Base-by-base conservation (phyloP, 768 basidiomycete genomes). In the Kondoa subrosea region DNA sequence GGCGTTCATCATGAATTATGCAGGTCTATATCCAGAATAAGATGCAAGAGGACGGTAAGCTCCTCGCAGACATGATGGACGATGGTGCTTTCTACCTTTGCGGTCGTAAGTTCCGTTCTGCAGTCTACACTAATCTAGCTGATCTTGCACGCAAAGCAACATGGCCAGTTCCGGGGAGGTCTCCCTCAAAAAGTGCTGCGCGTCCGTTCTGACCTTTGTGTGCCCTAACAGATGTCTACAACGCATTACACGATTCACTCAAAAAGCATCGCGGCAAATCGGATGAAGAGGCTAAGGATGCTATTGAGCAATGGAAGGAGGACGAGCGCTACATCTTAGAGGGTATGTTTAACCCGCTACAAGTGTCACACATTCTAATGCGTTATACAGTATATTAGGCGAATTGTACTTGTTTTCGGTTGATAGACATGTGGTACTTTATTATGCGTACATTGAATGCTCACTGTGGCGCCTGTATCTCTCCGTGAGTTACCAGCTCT, bases 241-340 rank as follows among this genome's bases (percentile, higher is more conserved):
- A 93, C 77, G 89, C 95, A 0, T 81, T 99, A 62, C 86, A 92
- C 26, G 84, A 84, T 25, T 87, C 90, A 1, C 79, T 96, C 70
- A 82, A 82, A 30, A 84, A 85, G 75, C 85, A 85, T 74, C 84
- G 85, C 69, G 85, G 85, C 17, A 80, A 83, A 75, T 81, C 84
- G 15, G 78, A 80, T 58, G 81, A 83, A 66, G 76, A 80, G 40
- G 95, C 93, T 1, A 88, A 86, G 50, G 83, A 82, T 65, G 91
- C 85, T 76, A 79, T 99, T 31, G 92, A 97, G 79, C 80, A 85
- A 58, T 78, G 92, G 74, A 95, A 99, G 80, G 93, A 92, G 77
- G 90, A 91, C 73, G 95, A 97, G 78, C 86, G 93, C 58, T 99
- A 97, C 77, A 91, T 99, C 8, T 82, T 97, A 27, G 95, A 99